Conservation (phyloP, 2,329 filamentous ascomycete genomes). For the Ophiostoma sp. region DNA sequence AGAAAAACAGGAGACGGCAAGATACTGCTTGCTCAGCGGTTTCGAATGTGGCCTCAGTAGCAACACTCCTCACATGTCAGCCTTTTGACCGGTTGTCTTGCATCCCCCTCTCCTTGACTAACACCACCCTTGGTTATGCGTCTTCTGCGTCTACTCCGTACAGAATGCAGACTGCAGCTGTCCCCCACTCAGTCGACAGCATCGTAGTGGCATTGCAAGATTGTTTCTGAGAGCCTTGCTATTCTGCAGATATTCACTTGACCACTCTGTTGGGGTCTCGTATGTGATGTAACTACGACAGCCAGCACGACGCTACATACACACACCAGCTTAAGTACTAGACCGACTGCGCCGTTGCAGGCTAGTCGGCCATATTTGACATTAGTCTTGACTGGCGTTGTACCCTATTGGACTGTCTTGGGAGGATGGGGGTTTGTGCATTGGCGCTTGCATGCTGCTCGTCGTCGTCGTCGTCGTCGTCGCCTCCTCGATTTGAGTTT, state of each 20-base stretch:
- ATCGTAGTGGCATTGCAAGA: background rate
- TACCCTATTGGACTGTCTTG: slow-evolving; percentile 23
- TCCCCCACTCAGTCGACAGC: background rate
- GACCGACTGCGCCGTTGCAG: background rate
- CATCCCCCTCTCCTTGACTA: too few species aligned
- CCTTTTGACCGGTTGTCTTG: background rate
- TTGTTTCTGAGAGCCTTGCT: background rate
- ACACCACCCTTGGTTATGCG: too few species aligned
- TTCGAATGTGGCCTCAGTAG: background rate
- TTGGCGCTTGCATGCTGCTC: slow-evolving; percentile 11
- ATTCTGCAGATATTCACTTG: background rate
- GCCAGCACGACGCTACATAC: background rate
- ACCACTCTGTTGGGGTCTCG: background rate
- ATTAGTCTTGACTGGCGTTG: slow-evolving; percentile 15
- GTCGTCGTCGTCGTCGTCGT: background rate
- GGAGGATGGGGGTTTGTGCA: slow-evolving; percentile 9
- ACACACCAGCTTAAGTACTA: background rate
- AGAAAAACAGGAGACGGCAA: background rate
- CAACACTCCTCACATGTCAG: background rate
- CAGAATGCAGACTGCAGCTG: background rate
- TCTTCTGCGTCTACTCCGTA: background rate
- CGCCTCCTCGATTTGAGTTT: background rate
- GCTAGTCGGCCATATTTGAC: slow-evolving; percentile 15
- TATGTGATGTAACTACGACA: background rate
- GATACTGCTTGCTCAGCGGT: background rate